Base-by-base conservation (phyloP, 176 grass and related monocot genomes). In the Carex parvula region DNA sequence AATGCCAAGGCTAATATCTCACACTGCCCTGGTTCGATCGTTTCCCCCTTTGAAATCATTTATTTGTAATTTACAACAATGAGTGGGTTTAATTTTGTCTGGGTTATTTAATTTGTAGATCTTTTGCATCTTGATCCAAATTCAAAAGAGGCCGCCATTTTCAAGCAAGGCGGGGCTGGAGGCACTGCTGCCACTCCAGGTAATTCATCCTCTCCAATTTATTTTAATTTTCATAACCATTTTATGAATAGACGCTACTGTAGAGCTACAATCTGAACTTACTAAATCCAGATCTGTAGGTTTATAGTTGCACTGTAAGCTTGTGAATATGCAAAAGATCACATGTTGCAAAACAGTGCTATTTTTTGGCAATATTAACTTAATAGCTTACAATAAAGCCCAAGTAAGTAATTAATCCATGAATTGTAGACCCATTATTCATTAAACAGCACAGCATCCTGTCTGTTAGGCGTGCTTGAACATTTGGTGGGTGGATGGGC, bases 81-180 rank as follows among this genome's bases (percentile, higher is more conserved):
- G 24, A 20, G 52, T 74, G 20, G 70, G 10, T 73, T 26, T 26
- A 26, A 26, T 26, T 74, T 14, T 74, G 21, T 74, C 53, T 74
- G 70, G 21, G 53, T 53, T 3, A 52, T 24, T 26, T 26, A 26
- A 26, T 26, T 4, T 84, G 87, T 88, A 97, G 94, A 88, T 65
- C 90, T 97, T 21, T 87, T 97, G 85, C 91, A 97, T 30, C 84
- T 97, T 33, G 86, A 92, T 74, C 92, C 92, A 1, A 88, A 90
- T 83, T 97, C 94, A 1, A 90, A 89, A 54, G 94, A 97, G n/a
- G 94, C 94, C 7, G 88, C 86, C 26, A 80, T 94, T 79, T 97
- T 97, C 74, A 82, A 88, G 83, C 88, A 92, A 53, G 84, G 88
- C 20, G 78, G 88, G 58, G 84, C 68, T 42, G 90, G 88, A 81